Base-by-base conservation (phyloP, 805 yeast species). In the Lipomyces yamadae region DNA sequence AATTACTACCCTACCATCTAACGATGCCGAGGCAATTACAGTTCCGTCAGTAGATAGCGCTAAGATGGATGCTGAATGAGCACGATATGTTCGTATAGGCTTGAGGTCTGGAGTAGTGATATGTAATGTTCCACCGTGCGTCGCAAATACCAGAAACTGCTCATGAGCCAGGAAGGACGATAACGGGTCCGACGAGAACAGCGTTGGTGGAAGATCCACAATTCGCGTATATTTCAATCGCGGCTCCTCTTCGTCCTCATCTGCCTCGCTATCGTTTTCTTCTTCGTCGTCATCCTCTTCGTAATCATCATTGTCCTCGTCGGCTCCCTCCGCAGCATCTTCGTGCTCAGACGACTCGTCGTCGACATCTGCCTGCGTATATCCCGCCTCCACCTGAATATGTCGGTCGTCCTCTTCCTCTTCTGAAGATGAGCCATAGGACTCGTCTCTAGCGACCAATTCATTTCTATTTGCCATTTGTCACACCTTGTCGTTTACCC, bases 1-100 rank as follows among this genome's bases (percentile, higher is more conserved):
- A 30, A 73, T 84, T 1, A 92, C 92, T 0, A 94, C 89, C 0
- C 97, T 90, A 0, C 99, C 99, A 75, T 95, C 99, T 81, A 94
- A 88, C 0, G 98, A 92, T 0, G 93, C 97, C 0, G 96, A 88
- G 0, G 95, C 96, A 67, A 95, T 86, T 73, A 83, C 86, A 7
- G 78, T 78, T 0, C 96, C 95, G 74, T 91, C 96, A 1, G 89
- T 82, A 62, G 87, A 85, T 0, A 92, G 81, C 0, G 91, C 85
- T 54, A 93, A 78, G 1, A 95, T 85, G 0, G 97, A 91, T 0
- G 98, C 92, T 58, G 91, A 82, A 74, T 96, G 97, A 0, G 94
- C 92, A 72, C 91, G 85, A 67, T 91, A 83, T 0, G 97, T 88
- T 50, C 96, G 82, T 0, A 92, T 79, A 0, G 88, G 77, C 5